Evolutionary conservation across 1,284 basidiomycete species (phyloP).

Genomic region (Ganoderma sinense): DNA sequence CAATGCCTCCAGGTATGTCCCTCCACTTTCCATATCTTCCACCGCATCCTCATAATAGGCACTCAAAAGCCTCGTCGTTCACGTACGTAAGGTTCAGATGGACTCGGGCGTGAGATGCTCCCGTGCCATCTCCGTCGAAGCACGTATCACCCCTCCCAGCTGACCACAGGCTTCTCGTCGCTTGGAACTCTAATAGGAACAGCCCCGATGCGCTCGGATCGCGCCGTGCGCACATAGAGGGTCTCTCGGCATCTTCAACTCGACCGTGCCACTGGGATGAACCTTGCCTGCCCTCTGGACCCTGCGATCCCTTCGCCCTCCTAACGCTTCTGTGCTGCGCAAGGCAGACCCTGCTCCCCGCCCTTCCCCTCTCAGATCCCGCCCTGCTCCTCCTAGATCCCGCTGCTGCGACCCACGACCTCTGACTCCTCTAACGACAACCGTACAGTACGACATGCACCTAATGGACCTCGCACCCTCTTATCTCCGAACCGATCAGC

Average conservation of each 20-base stretch:
- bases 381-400: background rate
- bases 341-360: background rate
- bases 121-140: background rate
- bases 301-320: background rate
- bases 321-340: background rate
- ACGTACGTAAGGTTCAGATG: background rate
- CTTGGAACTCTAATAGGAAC: background rate
- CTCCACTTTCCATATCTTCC: no score
- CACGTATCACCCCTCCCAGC: background rate
- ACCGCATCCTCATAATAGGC: background rate
- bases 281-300: background rate
- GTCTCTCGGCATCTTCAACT: background rate
- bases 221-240: background rate
- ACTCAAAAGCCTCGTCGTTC: background rate
- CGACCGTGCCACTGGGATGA: background rate
- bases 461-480: background rate
- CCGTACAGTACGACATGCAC: background rate
- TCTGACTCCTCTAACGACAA: background rate
- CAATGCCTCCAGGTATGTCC: no score
- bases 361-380: background rate
- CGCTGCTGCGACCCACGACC: background rate
- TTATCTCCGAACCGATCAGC: background rate
- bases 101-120: background rate
- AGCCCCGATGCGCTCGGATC: constrained; percentile 4
- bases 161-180: background rate